These are phyloP conservation scores for Begonia fuchsioides DNA, from an alignment of 306 rosid species.

Conservation along the genomic window DNA sequence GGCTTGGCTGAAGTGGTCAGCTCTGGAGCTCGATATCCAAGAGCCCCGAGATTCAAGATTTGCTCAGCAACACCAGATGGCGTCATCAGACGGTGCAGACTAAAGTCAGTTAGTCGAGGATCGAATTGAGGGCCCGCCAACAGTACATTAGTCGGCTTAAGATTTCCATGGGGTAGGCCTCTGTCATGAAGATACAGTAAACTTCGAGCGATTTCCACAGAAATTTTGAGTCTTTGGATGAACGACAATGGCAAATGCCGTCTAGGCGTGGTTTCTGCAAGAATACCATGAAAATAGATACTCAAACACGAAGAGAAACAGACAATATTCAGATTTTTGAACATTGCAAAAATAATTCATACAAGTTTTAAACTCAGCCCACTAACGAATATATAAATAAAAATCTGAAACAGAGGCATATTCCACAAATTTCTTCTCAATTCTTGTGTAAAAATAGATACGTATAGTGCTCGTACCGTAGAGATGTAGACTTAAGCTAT, in stretches of 20 bases:
- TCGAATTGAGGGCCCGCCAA: constrained; percentile 51
- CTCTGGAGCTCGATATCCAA: constrained; percentile 91
- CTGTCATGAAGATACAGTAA: constrained; percentile 76
- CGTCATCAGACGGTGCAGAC: constrained; percentile 91
- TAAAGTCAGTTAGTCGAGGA: constrained; percentile 58
- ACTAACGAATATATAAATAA: no score
- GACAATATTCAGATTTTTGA: background rate
- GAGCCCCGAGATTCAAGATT: constrained; percentile 86
- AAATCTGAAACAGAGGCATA: no score
- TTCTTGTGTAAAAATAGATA: background rate
- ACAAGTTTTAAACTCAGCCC: no score
- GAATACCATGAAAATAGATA: constrained; percentile 19
- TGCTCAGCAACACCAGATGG: constrained; percentile 82
- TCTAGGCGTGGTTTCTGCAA: constrained; percentile 82
- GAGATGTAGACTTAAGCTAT: constrained; percentile 90
- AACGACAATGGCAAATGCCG: constrained; percentile 73
- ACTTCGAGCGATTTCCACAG: constrained; percentile 68
- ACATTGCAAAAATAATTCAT: no score
- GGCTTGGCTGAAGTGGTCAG: constrained; percentile 61
- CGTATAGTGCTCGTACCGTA: constrained; percentile 47
- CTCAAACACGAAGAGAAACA: constrained; percentile 11
- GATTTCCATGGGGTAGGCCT: constrained; percentile 89
- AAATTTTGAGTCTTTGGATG: constrained; percentile 66
- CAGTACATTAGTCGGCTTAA: constrained; percentile 73
- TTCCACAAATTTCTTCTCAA: no score